Evolutionary conservation across 805 yeast genomes (phyloP), one percentile per base, ranked within the genome.

Genomic region (Nakazawaea holstii): DNA sequence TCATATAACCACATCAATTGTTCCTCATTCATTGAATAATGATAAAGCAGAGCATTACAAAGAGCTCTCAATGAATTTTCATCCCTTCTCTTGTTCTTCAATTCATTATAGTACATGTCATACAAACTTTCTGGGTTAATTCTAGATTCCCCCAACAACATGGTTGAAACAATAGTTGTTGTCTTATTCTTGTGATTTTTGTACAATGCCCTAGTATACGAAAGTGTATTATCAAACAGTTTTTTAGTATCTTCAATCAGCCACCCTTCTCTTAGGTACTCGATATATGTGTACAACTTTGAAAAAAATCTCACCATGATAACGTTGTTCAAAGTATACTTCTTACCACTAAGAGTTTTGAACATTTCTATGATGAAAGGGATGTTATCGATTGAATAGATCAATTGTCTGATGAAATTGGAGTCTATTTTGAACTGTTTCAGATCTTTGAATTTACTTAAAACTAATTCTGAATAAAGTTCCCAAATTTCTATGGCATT

Each of bases 91-190:
- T 26, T 14, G 6, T 36, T 20, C 8, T 24, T 15, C 15, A 39
- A 24, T 27, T 42, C 47, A 7, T 6, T 27, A 6, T 28, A 15
- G 32, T 48, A 48, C 20, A 48, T n/a, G 4, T 33, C 35, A 35
- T 48, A 48, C 17, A 39, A 7, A 8, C 4, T 29, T 9, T 2
- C 32, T 6, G 50, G 50, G 30, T 39, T 20, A 2, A 48, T 29
- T 8, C 24, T 13, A 2, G 47, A 31, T 24, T 48, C 50, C 6
- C 50, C 50, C n/a, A 48, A 28, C 20, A 48, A 39, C 41, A 48
- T 38, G 11, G 50, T 30, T 7, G 41, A 32, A 6, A 35, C 29
- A 5, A 48, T 28, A 17, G 31, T 31, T 13, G 49, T n/a, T 3
- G 35, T 42, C 20, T 35, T 37, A 4, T 10, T 8, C 7, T 20